phyloP scores from a whole-genome alignment of 768 basidiomycete genomes.

The Termitomyces sp. region DNA sequence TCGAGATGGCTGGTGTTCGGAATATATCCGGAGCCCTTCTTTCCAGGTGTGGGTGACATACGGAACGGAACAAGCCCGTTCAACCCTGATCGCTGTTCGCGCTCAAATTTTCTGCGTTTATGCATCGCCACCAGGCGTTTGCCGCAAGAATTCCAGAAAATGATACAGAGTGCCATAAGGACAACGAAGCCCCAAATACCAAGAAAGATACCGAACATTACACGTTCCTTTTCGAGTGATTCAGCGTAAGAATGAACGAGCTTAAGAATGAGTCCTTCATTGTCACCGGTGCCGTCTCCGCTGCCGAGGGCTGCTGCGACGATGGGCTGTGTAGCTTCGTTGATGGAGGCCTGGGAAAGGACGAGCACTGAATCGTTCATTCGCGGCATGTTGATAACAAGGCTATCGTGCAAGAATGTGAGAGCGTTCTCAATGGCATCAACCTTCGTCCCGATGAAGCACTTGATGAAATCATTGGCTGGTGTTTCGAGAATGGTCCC shows the following conservation, averaged over 20 bases:
- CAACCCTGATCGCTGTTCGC: slow-evolving; percentile 43
- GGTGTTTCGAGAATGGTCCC: slow-evolving; percentile 78
- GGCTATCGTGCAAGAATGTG: slow-evolving; percentile 88
- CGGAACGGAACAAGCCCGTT: slow-evolving; percentile 37
- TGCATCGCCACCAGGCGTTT: slow-evolving; percentile 39
- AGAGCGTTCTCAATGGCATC: slow-evolving; percentile 79
- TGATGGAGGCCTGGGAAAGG: slow-evolving; percentile 63
- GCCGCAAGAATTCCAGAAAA: slow-evolving; percentile 71
- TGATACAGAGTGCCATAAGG: slow-evolving; percentile 64
- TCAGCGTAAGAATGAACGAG: slow-evolving; percentile 69
- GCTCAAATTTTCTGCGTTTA: slow-evolving; percentile 43
- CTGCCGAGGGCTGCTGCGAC: slow-evolving; percentile 75
- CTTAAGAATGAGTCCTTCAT: slow-evolving; percentile 61
- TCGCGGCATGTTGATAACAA: slow-evolving; percentile 72
- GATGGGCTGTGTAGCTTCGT: slow-evolving; percentile 76
- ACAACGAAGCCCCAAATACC: slow-evolving; percentile 81
- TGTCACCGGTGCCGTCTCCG: slow-evolving; percentile 30
- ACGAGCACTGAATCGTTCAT: slow-evolving; percentile 73
- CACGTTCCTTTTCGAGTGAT: slow-evolving; percentile 71
- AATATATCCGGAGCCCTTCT: slow-evolving; percentile 11
- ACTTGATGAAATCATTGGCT: slow-evolving; percentile 81
- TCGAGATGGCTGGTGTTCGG: slow-evolving; percentile 17
- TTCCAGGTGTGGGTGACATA: slow-evolving; percentile 1
- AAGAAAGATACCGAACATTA: slow-evolving; percentile 82
- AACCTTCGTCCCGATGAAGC: slow-evolving; percentile 90